Base-by-base conservation (phyloP, 108 stramenopile genomes). In the Nannochloropsis gaditana region DNA sequence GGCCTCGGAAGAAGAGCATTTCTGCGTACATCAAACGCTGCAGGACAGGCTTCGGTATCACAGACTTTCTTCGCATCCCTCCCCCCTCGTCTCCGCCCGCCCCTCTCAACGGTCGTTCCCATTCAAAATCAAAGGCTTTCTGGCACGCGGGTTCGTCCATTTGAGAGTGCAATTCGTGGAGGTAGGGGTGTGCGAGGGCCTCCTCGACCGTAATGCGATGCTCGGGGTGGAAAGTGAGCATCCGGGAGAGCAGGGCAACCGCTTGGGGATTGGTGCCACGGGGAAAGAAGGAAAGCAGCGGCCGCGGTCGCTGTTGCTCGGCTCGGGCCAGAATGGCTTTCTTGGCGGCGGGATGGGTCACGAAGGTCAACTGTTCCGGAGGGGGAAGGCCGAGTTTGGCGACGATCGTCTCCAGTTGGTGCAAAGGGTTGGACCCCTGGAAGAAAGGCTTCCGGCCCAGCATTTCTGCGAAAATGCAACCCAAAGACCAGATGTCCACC, bases 401-500 rank as follows among this genome's bases (percentile, higher is more conserved):
- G 50, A 93, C 59, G 83, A 93, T 93, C 85, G 84, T 88, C 84
- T 85, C 88, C 17, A 92, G 90, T 88, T 92, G 92, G 85, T 92
- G 90, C 83, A 89, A 50, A 42, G 92, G 91, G 43, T 86, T 90
- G 43, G 88, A 79, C 31, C 93, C 93, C 81, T 85, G 92, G 88
- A 93, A 93, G 81, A 92, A 90, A 5, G 93, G 91, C 50, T 81
- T 43, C 47, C 93, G 82, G 19, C 80, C 45, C 15, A 93, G 83
- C 84, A 93, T 83, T 87, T 93, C 93, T 43, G 92, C 93, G 44
- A 93, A 92, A 43, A 93, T 90, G 86, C 93, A 93, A 43, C 92
- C 93, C 41, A 92, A 90, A 21, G 92, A 95, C 93, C 93, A 93
- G 41, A 93, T 86, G 82, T 93, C 93, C 21, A 92, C 92, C 3